A percentile compares a stretch with the other conserved stretches of the same genome.
Evolutionary conservation across 2,329 filamentous ascomycete species (phyloP).

Genomic region (Calonectria pseudoreteaudii): DNA sequence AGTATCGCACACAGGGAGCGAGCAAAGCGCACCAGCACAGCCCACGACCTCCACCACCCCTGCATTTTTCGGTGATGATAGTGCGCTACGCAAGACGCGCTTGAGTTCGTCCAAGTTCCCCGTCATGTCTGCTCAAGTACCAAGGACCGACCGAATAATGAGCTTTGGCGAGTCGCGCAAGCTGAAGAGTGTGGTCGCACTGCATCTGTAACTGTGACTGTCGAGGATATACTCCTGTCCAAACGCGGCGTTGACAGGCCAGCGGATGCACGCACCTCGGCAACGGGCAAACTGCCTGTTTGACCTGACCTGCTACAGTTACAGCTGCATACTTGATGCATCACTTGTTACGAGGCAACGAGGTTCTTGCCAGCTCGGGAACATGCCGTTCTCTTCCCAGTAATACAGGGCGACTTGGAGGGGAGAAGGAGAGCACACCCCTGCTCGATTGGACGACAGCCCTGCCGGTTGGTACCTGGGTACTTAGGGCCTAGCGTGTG

Average conservation of each 20-base stretch:
- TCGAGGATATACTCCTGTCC: slow-evolving; percentile 7
- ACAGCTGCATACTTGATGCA: slow-evolving; percentile 20
- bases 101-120: slow-evolving; percentile 1
- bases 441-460: background rate
- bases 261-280: slow-evolving; percentile 16
- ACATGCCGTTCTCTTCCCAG: slow-evolving; percentile 1
- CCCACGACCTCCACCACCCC: slow-evolving; percentile 8
- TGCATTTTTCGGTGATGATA: slow-evolving; percentile 15
- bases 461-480: background rate
- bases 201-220: slow-evolving; percentile 17
- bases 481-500: background rate
- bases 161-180: slow-evolving; percentile 1
- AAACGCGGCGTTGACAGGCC: slow-evolving; percentile 20
- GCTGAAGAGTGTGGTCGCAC: background rate
- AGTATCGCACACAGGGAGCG: background rate
- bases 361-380: slow-evolving; percentile 15
- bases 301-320: background rate
- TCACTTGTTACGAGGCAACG: slow-evolving; percentile 19
- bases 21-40: slow-evolving; percentile 10
- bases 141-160: background rate
- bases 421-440: background rate
- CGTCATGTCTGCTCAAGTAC: background rate
- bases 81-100: slow-evolving; percentile 15
- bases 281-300: slow-evolving; percentile 12
- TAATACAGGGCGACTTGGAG: background rate